phyloP scores from a whole-genome alignment of 345 rosid genomes.

The Sonneratia alba region DNA sequence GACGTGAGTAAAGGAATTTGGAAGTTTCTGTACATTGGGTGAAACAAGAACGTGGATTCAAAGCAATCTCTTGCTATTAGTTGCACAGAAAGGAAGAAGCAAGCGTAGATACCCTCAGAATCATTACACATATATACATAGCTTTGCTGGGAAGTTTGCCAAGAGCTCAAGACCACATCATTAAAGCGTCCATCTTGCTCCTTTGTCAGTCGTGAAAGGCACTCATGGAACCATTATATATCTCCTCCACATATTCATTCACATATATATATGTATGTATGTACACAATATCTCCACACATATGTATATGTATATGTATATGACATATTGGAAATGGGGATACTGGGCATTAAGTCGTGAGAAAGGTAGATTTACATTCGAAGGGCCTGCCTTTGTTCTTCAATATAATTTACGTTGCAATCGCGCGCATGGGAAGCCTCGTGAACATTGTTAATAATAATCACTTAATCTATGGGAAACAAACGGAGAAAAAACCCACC shows the following conservation, averaged over 20 bases:
- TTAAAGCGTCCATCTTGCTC: neutral
- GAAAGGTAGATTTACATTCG: no score
- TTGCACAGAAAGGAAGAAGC: neutral
- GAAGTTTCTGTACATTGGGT: neutral
- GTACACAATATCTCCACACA: no score
- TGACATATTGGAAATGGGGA: no score
- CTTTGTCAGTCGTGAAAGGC: neutral
- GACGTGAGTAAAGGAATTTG: neutral
- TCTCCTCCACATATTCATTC: neutral
- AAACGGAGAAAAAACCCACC: no score
- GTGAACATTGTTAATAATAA: no score
- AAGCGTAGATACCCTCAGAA: neutral
- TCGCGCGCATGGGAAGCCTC: no score
- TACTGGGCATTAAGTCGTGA: no score
- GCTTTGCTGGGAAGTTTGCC: slow-evolving; percentile 10
- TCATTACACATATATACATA: neutral
- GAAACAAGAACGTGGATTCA: neutral
- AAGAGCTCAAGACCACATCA: neutral
- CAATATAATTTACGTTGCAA: no score
- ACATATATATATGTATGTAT: neutral
- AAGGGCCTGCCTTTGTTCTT: no score
- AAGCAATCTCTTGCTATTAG: slow-evolving; percentile 15
- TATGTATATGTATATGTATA: no score
- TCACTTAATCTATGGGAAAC: no score
- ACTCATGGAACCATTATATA: neutral